A percentile compares a stretch with the other conserved stretches of the same genome.
Conservation (phyloP, 1,139 yeast species). For the Citeromyces hawaiiensis region DNA sequence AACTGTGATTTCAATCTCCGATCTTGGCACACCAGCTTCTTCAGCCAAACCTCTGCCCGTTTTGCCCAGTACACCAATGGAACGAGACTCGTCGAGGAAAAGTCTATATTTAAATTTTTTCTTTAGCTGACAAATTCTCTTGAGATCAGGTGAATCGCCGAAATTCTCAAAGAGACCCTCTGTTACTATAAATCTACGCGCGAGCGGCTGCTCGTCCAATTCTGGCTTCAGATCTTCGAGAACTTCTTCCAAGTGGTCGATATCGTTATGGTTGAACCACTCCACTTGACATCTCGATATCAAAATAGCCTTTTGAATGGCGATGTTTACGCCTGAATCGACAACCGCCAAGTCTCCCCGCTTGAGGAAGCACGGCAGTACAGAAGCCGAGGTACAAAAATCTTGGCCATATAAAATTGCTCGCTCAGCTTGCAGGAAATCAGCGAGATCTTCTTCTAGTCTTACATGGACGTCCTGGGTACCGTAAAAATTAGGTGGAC, state of each 20-base stretch:
- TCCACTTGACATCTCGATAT: slow-evolving; percentile 78
- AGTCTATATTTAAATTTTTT: slow-evolving; percentile 73
- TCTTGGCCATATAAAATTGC: slow-evolving; percentile 91
- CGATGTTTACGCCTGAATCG: slow-evolving; percentile 65
- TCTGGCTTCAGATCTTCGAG: slow-evolving; percentile 50
- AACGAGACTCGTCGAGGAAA: slow-evolving; percentile 75
- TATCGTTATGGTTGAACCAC: slow-evolving; percentile 81
- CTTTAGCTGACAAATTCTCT: slow-evolving; percentile 60
- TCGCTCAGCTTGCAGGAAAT: slow-evolving; percentile 62
- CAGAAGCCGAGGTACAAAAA: slow-evolving; percentile 83
- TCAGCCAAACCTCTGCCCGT: slow-evolving; percentile 84
- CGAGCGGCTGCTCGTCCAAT: slow-evolving; percentile 57
- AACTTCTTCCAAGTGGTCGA: slow-evolving; percentile 65
- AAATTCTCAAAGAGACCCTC: slow-evolving; percentile 77
- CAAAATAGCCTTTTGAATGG: slow-evolving; percentile 79
- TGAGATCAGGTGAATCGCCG: slow-evolving; percentile 74
- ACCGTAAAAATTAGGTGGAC: slow-evolving; percentile 97
- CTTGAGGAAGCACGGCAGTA: slow-evolving; percentile 88
- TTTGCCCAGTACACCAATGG: slow-evolving; percentile 76
- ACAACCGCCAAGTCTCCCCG: slow-evolving; percentile 91
- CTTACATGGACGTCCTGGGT: slow-evolving; percentile 85
- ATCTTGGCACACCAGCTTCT: slow-evolving; percentile 47
- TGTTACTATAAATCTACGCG: slow-evolving; percentile 80
- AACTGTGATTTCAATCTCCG: slow-evolving; percentile 68
- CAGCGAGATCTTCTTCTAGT: slow-evolving; percentile 64